Percentiles rank a stretch among this genome's conserved stretches.
These are phyloP conservation scores for Scytalidium sp. DNA, from an alignment of 2,329 filamentous ascomycete species.

Conservation along the genomic window DNA sequence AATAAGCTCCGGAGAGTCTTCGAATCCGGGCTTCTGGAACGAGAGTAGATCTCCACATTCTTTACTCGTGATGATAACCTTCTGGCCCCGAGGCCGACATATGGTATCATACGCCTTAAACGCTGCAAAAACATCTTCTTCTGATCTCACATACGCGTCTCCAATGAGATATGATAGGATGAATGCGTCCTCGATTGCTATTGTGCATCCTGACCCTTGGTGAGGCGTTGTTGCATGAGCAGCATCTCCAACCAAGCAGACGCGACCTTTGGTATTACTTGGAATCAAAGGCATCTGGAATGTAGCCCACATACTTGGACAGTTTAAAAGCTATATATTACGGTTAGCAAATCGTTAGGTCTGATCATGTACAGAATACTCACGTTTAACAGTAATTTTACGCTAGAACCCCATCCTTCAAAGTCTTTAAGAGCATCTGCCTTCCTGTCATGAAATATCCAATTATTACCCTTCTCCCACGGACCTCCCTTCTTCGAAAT, in stretches of 20 bases:
- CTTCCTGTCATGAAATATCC: slow-evolving; percentile 35
- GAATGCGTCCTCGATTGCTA: slow-evolving; percentile 52
- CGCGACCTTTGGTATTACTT: slow-evolving; percentile 37
- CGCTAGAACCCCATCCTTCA: slow-evolving; percentile 32
- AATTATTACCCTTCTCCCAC: slow-evolving; percentile 32
- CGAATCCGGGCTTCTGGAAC: slow-evolving; percentile 29
- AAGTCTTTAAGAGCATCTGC: slow-evolving; percentile 36
- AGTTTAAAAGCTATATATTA: slow-evolving; percentile 37
- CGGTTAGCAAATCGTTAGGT: too few species aligned
- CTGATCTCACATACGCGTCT: slow-evolving; percentile 26
- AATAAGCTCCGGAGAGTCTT: slow-evolving; percentile 21
- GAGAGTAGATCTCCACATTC: slow-evolving; percentile 35
- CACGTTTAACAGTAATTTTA: slow-evolving; percentile 30
- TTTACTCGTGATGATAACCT: slow-evolving; percentile 25
- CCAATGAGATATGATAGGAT: slow-evolving; percentile 44
- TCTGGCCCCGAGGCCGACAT: slow-evolving; percentile 34
- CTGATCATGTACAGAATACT: neutral
- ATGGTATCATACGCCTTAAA: slow-evolving; percentile 50
- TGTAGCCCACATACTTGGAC: slow-evolving; percentile 44
- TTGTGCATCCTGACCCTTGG: slow-evolving; percentile 55
- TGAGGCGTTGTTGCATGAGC: slow-evolving; percentile 61
- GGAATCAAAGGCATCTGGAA: slow-evolving; percentile 43
- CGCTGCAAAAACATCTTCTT: slow-evolving; percentile 35
- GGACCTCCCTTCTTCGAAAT: slow-evolving; percentile 22
- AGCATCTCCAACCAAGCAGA: slow-evolving; percentile 57